Base-by-base conservation (phyloP, 257 asterid genomes). In the Jacaranda copaia region DNA sequence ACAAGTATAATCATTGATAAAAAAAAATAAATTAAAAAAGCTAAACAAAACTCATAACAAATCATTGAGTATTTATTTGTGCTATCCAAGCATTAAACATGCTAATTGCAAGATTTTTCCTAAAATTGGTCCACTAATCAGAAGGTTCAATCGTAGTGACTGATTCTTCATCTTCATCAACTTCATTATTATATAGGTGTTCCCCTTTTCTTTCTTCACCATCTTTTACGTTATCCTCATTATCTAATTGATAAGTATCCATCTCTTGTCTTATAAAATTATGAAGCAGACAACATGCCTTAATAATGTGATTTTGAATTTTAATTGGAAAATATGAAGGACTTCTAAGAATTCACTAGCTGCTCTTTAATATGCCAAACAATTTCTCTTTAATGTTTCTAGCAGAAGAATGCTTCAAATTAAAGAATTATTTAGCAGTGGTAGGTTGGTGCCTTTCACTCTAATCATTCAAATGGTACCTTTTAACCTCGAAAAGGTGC, bases 381-480 rank as follows among this genome's bases (percentile, higher is more conserved):
- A 61, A 32, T 6, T 3, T 32, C 6, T 32, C 68, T 11, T 10
- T 61, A 10, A 32, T 6, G n/a, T 61, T 61, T 36, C 68, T 36
- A 32, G 68, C 18, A 13, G 45, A 61, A 3, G 45, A 12, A 13
- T 61, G 68, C 46, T 35, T 36, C 46, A 36, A 32, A 61, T 36
- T 61, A 61, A 61, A 61, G 32, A 61, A 61, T 36, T 61, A 45
- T 61, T 61, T 18, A 13, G 19, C 19, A 9, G 68, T 11, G 46
- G 45, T 36, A 61, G 68, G 46, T 73, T 42, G 45, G n/a, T 58
- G 11, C 15, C 56, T 3, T 40, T 11, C 57, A 16, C 48, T 73
- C 58, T 48, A 59, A 15, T 73, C 78, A 73, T 72, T 72, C 11
- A 72, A 39, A 9, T 53, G 55, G 25, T 71, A 71, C 35, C 52